Conservation (phyloP, 495 filamentous ascomycete species). For the Apiosordaria backusii region DNA sequence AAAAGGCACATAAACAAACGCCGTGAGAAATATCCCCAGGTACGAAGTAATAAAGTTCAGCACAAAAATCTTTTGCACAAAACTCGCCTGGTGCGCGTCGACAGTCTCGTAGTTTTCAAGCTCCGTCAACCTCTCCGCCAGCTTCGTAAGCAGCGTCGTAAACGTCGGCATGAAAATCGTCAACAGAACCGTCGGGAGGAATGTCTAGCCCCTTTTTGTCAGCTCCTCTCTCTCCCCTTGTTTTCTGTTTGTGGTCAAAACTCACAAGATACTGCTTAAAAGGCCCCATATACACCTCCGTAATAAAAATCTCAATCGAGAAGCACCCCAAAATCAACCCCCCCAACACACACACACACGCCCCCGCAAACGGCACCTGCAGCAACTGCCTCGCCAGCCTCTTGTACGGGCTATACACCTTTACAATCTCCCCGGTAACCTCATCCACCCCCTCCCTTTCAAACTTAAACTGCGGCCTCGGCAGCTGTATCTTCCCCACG, state of each 20-base stretch:
- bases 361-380: conserved; percentile 83
- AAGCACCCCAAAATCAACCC: conserved; percentile 83
- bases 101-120: conserved; percentile 90
- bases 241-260: not conserved
- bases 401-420: conserved; percentile 73
- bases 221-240: conserved; percentile 22
- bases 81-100: conserved; percentile 68
- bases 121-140: conserved; percentile 77
- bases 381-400: conserved; percentile 75
- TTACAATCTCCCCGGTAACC: conserved; percentile 76
- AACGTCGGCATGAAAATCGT: conserved; percentile 78
- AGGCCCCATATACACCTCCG: conserved; percentile 88
- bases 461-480: conserved; percentile 71
- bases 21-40: conserved; percentile 84
- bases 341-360: conserved; percentile 66
- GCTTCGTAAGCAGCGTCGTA: conserved; percentile 65
- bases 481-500: conserved; percentile 75
- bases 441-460: conserved; percentile 74
- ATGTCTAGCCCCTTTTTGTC: conserved; percentile 54
- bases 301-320: conserved; percentile 92
- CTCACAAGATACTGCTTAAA: conserved; percentile 79
- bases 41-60: conserved; percentile 98
- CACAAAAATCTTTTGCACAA: conserved; percentile 89
- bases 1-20: conserved; percentile 96
- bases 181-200: conserved; percentile 81